These are phyloP conservation scores for Pelargonium australe DNA, from an alignment of 441 rosid species.

Conservation along the genomic window DNA sequence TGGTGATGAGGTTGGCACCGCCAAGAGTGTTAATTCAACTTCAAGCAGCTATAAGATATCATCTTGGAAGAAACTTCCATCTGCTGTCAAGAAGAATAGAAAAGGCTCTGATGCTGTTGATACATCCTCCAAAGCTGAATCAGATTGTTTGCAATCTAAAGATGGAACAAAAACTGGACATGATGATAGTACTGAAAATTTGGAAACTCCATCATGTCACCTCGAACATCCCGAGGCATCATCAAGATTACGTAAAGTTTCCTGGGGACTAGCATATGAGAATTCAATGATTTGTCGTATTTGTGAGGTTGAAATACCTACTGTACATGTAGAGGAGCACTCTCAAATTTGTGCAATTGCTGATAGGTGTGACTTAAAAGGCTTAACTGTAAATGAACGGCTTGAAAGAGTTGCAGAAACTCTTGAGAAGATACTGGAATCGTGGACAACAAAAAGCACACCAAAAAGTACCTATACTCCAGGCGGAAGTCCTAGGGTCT, in stretches of 20 bases:
- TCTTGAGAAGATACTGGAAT: conserved; percentile 70
- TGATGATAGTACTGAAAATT: conserved; percentile 38
- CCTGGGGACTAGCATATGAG: conserved; percentile 71
- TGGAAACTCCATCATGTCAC: conserved; percentile 46
- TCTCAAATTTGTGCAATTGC: conserved; percentile 89
- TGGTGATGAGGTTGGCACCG: conserved; percentile 47
- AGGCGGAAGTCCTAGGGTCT: conserved; percentile 36
- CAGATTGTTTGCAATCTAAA: conserved; percentile 31
- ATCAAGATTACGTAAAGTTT: conserved; percentile 32
- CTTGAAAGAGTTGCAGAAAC: conserved; percentile 91
- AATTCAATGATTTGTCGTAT: conserved; percentile 94
- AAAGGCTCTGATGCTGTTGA: conserved; percentile 39
- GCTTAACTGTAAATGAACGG: conserved; percentile 68
- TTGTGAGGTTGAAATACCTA: conserved; percentile 98
- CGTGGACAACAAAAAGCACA: conserved; percentile 68
- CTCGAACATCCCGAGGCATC: conserved; percentile 33
- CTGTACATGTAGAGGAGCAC: conserved; percentile 96
- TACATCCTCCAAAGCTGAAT: conserved; percentile 45
- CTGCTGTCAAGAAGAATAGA: conserved; percentile 64
- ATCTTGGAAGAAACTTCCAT: conserved; percentile 94
- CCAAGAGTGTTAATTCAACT: conserved; percentile 71
- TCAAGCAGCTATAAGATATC: conserved; percentile 80
- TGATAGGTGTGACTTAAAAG: conserved; percentile 96
- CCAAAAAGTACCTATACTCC: conserved; percentile 47
- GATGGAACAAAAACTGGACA: conserved; percentile 37